Evolutionary conservation across 176 grass and related monocot genomes (phyloP).

Genomic region (Themeda triandra): DNA sequence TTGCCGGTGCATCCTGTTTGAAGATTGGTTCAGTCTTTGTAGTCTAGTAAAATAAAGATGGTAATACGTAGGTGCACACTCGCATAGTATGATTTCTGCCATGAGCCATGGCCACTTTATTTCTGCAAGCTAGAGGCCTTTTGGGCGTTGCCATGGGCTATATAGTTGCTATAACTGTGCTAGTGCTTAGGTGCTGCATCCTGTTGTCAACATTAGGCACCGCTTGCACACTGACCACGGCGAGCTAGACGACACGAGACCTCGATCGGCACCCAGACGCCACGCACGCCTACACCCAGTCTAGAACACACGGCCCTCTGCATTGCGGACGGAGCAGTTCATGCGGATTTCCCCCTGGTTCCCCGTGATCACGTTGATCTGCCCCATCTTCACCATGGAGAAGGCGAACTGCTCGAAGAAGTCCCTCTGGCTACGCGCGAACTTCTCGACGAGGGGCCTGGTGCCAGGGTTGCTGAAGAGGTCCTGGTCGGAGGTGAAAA

Average conservation of each 20-base stretch:
- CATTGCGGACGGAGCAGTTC: slow-evolving; percentile 56
- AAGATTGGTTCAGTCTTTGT: not conserved
- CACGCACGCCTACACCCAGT: no score
- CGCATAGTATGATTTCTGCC: not conserved
- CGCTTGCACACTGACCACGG: not conserved
- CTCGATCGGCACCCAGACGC: no score
- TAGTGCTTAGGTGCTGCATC: not conserved
- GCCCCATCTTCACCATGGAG: slow-evolving; percentile 33
- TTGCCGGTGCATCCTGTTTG: no score
- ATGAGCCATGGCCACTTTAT: not conserved
- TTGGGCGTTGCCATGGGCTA: not conserved
- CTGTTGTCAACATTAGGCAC: not conserved
- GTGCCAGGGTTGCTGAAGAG: slow-evolving; percentile 41
- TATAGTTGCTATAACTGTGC: no score
- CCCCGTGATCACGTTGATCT: slow-evolving; percentile 46
- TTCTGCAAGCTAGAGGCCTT: not conserved
- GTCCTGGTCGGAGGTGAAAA: slow-evolving; percentile 84
- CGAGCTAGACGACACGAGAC: not conserved
- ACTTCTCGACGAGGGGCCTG: slow-evolving; percentile 2
- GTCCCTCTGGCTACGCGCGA: slow-evolving; percentile 7
- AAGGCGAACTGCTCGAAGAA: slow-evolving; percentile 54
- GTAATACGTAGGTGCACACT: not conserved
- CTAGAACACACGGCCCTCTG: no score
- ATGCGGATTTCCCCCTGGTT: slow-evolving; percentile 40
- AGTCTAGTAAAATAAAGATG: not conserved